phyloP scores from a whole-genome alignment of 1,284 basidiomycete species.

The Ustilago esculenta region DNA sequence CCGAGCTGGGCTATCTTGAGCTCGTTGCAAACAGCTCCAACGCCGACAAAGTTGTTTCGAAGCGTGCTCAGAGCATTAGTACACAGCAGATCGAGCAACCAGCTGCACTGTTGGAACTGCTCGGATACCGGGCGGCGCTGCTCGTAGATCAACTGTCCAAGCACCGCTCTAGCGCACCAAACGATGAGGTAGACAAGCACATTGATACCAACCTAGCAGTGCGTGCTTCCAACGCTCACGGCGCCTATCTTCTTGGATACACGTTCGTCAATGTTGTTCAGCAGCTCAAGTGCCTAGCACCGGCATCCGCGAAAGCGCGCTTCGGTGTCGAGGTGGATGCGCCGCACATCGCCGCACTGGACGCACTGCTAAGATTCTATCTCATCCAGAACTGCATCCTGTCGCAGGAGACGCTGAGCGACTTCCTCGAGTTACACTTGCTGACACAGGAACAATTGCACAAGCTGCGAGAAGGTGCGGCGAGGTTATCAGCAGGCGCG shows the following conservation, averaged over 20 bases:
- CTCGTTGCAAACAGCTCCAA: background rate
- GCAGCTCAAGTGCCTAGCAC: slow-evolving; percentile 10
- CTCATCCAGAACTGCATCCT: slow-evolving; percentile 51
- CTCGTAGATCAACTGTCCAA: slow-evolving; percentile 36
- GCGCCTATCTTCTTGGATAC: slow-evolving; percentile 38
- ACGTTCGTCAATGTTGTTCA: slow-evolving; percentile 34
- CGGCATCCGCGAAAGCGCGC: slow-evolving; percentile 1
- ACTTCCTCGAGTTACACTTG: slow-evolving; percentile 32
- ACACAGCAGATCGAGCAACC: slow-evolving; percentile 17
- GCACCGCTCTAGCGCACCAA: slow-evolving; percentile 23
- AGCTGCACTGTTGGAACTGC: slow-evolving; percentile 29
- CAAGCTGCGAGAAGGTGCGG: slow-evolving; percentile 16
- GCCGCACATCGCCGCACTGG: slow-evolving; percentile 20
- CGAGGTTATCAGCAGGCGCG: slow-evolving; percentile 23
- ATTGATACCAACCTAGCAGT: slow-evolving; percentile 47
- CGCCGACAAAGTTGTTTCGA: background rate
- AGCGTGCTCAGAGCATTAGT: slow-evolving; percentile 11
- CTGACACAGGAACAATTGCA: slow-evolving; percentile 21
- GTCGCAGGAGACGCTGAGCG: slow-evolving; percentile 11
- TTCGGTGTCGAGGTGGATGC: slow-evolving; percentile 15
- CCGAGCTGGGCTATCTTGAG: slow-evolving; percentile 43
- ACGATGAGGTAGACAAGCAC: slow-evolving; percentile 29
- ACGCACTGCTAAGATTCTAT: slow-evolving; percentile 39
- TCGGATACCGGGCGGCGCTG: slow-evolving; percentile 35
- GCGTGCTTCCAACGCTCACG: slow-evolving; percentile 48